Conservation (phyloP, 2,329 filamentous ascomycete genomes). For the Cercospora sesami region DNA sequence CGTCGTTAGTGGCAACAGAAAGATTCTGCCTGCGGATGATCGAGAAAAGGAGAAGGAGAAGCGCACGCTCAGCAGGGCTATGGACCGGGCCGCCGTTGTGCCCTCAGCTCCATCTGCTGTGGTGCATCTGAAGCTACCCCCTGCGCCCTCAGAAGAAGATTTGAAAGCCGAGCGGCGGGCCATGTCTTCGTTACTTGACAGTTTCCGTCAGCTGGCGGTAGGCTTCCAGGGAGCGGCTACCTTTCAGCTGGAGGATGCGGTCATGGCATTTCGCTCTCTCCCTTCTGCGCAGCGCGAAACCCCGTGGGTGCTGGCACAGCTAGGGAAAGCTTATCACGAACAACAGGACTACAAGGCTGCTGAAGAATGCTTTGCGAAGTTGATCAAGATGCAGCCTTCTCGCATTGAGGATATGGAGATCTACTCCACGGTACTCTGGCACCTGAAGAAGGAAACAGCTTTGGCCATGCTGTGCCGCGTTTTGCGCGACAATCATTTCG, state of each 20-base stretch:
- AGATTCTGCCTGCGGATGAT: constrained; percentile 53
- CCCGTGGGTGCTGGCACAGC: constrained; percentile 87
- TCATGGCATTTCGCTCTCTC: constrained; percentile 71
- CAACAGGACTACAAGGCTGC: constrained; percentile 82
- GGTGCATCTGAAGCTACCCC: constrained; percentile 27
- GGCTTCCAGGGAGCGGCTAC: constrained; percentile 77
- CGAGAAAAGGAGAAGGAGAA: constrained; percentile 57
- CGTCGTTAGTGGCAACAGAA: constrained; percentile 87
- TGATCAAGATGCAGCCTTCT: constrained; percentile 77
- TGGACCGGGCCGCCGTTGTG: constrained; percentile 51
- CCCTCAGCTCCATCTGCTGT: constrained; percentile 34
- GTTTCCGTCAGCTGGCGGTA: constrained; percentile 77
- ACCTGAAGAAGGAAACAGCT: constrained; percentile 87
- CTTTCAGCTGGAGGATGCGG: constrained; percentile 75
- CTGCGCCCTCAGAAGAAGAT: constrained; percentile 18
- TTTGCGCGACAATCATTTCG: constrained; percentile 79
- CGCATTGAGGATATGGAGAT: constrained; percentile 94
- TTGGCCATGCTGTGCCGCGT: constrained; percentile 90
- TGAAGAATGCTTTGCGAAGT: constrained; percentile 78
- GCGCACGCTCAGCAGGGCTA: constrained; percentile 60
- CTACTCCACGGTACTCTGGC: constrained; percentile 99
- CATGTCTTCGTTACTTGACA: constrained; percentile 72
- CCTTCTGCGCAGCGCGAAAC: constrained; percentile 78
- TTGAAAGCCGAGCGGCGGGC: constrained; percentile 62
- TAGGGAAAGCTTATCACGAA: constrained; percentile 90